A percentile compares a stretch with the other conserved stretches of the same genome.
phyloP scores from a whole-genome alignment of 2,329 filamentous ascomycete genomes.

The Diaporthe velutina region DNA sequence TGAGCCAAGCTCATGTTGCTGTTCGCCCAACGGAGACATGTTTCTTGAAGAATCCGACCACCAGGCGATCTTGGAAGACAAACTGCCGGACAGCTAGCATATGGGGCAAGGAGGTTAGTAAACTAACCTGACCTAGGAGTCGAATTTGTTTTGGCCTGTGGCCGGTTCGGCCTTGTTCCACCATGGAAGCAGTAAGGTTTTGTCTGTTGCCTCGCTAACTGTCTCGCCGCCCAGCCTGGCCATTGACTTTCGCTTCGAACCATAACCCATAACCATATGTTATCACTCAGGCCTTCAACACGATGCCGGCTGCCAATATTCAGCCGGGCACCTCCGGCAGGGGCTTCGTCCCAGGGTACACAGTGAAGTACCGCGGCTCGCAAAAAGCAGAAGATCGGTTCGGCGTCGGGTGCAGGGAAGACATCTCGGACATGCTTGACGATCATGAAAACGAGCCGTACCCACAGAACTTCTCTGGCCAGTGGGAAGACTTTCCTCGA shows the following conservation, averaged over 20 bases:
- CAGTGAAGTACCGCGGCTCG: slow-evolving; percentile 23
- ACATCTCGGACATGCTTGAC: slow-evolving; percentile 24
- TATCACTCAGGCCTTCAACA: background rate
- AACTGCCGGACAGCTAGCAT: slow-evolving; percentile 15
- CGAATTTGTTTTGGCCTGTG: background rate
- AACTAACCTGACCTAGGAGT: background rate
- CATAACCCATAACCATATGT: background rate
- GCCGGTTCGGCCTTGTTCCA: background rate
- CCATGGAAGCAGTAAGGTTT: background rate
- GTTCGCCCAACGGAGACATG: slow-evolving; percentile 12
- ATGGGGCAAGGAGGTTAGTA: background rate
- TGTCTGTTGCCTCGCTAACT: background rate
- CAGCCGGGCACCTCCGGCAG: background rate
- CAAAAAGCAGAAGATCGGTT: slow-evolving; percentile 32
- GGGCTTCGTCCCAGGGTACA: slow-evolving; percentile 27
- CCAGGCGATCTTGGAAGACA: slow-evolving; percentile 17
- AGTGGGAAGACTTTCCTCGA: slow-evolving; percentile 44
- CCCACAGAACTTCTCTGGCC: slow-evolving; percentile 31
- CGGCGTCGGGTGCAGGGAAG: background rate
- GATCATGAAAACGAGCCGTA: slow-evolving; percentile 21
- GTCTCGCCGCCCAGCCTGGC: background rate
- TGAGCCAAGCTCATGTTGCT: background rate
- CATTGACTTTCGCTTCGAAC: background rate
- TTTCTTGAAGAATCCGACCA: background rate
- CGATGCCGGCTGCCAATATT: slow-evolving; percentile 14